Evolutionary conservation across 208 protist genomes (phyloP), one percentile per base, ranked within the genome.

Genomic region (Phytomonas sp.): DNA sequence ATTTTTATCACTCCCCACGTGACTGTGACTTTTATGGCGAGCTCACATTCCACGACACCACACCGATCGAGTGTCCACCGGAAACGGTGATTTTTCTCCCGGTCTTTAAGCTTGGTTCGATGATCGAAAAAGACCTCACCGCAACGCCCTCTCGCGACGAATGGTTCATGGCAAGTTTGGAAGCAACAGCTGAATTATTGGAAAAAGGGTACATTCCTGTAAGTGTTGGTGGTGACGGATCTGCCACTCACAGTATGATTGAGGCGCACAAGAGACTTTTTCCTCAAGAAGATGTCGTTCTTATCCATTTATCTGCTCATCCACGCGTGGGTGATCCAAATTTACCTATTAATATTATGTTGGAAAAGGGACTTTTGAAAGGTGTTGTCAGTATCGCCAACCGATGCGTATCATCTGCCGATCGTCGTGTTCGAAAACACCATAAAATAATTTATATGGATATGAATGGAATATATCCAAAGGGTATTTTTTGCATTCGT

Each of bases 401-500:
- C 68, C 84, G 89, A 16, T 81, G 79, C 37, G 84, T 92, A 56
- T 80, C 79, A 16, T 82, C 77, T 23, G 77, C 74, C 0, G 86
- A 92, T 64, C 81, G 89, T 29, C 88, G 82, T 66, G 71, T 89
- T 14, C 84, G 89, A 12, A 94, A 92, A 67, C 72, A 88, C 42
- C 71, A 94, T 69, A 86, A 89, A 69, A 82, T 88, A 49, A 81
- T 92, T 70, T 94, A 94, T 75, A 92, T 92, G 87, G 89, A 94
- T 67, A 86, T 92, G 74, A 84, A 91, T 37, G 89, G 84, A n/a
- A 91, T 94, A 66, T 94, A 87, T 66, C 78, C 84, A 2, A 94
- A 94, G 56, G 87, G 87, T 0, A 63, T 91, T 4, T 92, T 92
- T 68, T 91, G 86, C 75, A 88, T 94, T 68, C 81, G 86, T 19